These are phyloP conservation scores for Pulveroboletus sp. DNA, from an alignment of 1,284 basidiomycete genomes.

Conservation along the genomic window DNA sequence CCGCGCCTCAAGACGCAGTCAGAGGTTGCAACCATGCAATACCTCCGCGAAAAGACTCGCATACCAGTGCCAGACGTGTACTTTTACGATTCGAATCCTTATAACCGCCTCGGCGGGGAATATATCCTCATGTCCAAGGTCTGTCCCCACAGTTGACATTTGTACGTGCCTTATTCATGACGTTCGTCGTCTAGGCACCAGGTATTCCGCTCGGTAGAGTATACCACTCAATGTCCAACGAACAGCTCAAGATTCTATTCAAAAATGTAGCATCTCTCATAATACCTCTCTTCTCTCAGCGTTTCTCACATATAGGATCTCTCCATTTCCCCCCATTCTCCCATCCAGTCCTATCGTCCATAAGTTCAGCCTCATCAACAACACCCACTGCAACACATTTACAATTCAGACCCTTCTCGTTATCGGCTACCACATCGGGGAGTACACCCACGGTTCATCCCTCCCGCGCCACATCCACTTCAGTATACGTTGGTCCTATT, in stretches of 20 bases:
- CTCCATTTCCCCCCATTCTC: constrained; percentile 61
- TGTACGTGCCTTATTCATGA: constrained; percentile 23
- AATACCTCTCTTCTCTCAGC: constrained; percentile 72
- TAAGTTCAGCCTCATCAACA: constrained; percentile 21
- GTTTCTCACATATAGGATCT: constrained; percentile 71
- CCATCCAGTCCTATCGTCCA: constrained; percentile 25
- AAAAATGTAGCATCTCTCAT: constrained; percentile 65
- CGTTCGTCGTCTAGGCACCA: constrained; percentile 49
- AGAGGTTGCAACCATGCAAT: constrained; percentile 79
- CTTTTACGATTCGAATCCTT: constrained; percentile 77
- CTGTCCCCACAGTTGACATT: constrained; percentile 19
- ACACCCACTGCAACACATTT: constrained; percentile 35
- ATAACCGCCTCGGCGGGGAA: constrained; percentile 78
- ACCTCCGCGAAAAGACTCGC: constrained; percentile 63
- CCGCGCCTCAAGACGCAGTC: constrained; percentile 79
- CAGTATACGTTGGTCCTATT: constrained; percentile 65
- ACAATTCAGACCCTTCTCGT: constrained; percentile 24
- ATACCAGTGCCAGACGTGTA: constrained; percentile 74
- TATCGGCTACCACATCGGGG: constrained; percentile 14
- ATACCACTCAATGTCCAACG: constrained; percentile 66
- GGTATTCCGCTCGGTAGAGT: constrained; percentile 68
- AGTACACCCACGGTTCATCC: neutral
- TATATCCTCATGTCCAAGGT: constrained; percentile 85
- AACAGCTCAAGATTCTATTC: constrained; percentile 59
- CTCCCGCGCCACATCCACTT: constrained; percentile 5